phyloP scores from a whole-genome alignment of 78 protist species.

The Dictyostelium citrinum region DNA sequence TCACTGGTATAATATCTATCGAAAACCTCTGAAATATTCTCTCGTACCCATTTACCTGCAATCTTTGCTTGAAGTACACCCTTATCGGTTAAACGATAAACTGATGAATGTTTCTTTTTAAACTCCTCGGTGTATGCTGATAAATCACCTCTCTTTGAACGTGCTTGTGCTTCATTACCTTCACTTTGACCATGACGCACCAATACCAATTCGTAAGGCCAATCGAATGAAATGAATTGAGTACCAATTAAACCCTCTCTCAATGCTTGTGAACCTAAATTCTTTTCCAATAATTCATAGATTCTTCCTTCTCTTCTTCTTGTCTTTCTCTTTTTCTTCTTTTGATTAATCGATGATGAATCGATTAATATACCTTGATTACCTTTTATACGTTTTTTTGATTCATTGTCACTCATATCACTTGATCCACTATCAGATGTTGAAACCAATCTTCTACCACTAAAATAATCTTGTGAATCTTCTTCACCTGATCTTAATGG shows the following conservation, averaged over 20 bases:
- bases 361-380: not conserved
- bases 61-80: conserved; percentile 79
- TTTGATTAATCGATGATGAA: not conserved
- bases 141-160: conserved; percentile 78
- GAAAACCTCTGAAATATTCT: conserved; percentile 80
- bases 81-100: conserved; percentile 79
- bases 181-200: conserved; percentile 81
- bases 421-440: conserved; percentile 17
- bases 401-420: conserved; percentile 51
- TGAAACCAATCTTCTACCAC: conserved; percentile 32
- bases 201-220: conserved; percentile 78
- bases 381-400: not conserved
- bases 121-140: conserved; percentile 77
- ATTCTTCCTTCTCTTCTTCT: conserved; percentile 46
- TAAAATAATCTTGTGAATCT: conserved; percentile 11
- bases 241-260: not conserved
- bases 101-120: conserved; percentile 70
- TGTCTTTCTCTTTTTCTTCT: not conserved
- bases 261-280: conserved; percentile 20
- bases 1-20: conserved; percentile 84
- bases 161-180: conserved; percentile 78
- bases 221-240: conserved; percentile 35
- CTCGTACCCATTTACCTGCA: conserved; percentile 78
- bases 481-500: not conserved
- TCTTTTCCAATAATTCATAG: conserved; percentile 32